Percentiles rank a stretch among this genome's conserved stretches.
phyloP scores from a whole-genome alignment of 345 rosid genomes.

The Iberis pinnata region DNA sequence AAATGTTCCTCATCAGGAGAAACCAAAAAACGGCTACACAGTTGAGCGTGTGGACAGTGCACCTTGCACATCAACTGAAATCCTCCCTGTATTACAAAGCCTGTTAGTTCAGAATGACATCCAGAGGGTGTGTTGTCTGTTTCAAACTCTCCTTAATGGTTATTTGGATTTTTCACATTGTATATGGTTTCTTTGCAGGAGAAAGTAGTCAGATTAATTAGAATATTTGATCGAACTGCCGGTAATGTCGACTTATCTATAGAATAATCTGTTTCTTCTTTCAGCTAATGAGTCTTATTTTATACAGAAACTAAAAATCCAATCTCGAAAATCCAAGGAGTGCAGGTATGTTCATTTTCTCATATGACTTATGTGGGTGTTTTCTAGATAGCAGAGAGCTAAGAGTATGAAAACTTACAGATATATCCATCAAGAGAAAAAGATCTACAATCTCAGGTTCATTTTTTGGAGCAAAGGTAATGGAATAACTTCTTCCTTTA shows the following conservation, averaged over 20 bases:
- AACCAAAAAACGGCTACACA: slow-evolving; percentile 2
- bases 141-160: neutral
- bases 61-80: slow-evolving; percentile 32
- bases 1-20: slow-evolving; percentile 32
- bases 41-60: slow-evolving; percentile 30
- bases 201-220: slow-evolving; percentile 66
- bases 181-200: slow-evolving; percentile 48
- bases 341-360: slow-evolving; percentile 9
- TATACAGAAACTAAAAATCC: slow-evolving; percentile 13
- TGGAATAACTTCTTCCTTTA: neutral
- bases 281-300: slow-evolving; percentile 26
- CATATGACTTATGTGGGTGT: neutral
- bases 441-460: slow-evolving; percentile 58
- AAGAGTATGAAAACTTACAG: slow-evolving; percentile 29
- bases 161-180: neutral
- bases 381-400: neutral
- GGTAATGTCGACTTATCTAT: slow-evolving; percentile 40
- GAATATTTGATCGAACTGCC: slow-evolving; percentile 48
- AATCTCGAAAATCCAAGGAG: slow-evolving; percentile 12
- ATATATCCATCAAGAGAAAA: slow-evolving; percentile 48
- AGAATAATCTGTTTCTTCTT: slow-evolving; percentile 35
- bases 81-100: slow-evolving; percentile 60
- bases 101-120: slow-evolving; percentile 64
- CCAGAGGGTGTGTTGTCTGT: slow-evolving; percentile 54
- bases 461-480: slow-evolving; percentile 70